A percentile compares a stretch with the other conserved stretches of the same genome.
These are phyloP conservation scores for Fusarium sp. DNA, from an alignment of 2,329 filamentous ascomycete species.

Conservation along the genomic window DNA sequence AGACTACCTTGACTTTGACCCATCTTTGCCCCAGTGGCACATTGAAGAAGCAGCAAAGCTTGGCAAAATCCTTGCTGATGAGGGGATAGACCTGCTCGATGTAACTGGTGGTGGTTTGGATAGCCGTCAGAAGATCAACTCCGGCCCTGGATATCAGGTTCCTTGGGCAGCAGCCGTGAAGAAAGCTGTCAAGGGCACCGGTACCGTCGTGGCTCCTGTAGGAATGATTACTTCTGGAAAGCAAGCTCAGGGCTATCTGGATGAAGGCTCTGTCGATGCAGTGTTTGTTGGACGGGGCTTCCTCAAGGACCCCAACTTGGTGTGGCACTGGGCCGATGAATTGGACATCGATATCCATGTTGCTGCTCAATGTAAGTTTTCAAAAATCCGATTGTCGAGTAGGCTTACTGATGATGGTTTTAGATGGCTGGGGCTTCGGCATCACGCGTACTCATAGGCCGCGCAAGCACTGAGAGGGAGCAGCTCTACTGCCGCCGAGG, in stretches of 20 bases:
- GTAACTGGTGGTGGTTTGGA: conserved; percentile 75
- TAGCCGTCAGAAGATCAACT: conserved; percentile 66
- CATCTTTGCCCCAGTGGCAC: conserved; percentile 67
- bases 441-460: conserved; percentile 44
- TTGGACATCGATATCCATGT: conserved; percentile 59
- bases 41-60: conserved; percentile 72
- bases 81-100: conserved; percentile 79
- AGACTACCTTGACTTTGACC: conserved; percentile 75
- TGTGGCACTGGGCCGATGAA: conserved; percentile 65
- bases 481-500: background rate
- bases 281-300: conserved; percentile 63
- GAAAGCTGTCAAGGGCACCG: conserved; percentile 71
- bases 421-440: conserved; percentile 45
- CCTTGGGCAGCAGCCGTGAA: conserved; percentile 74
- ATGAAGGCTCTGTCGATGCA: conserved; percentile 58
- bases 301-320: conserved; percentile 66
- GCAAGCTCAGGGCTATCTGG: conserved; percentile 60
- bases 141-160: conserved; percentile 74
- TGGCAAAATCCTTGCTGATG: conserved; percentile 69
- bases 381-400: background rate
- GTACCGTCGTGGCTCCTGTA: conserved; percentile 55
- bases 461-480: conserved; percentile 29
- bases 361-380: conserved; percentile 51
- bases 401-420: background rate
- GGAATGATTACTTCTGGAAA: conserved; percentile 58